These are phyloP conservation scores for Saccharomycopsis schoenii DNA, from an alignment of 805 yeast species.

Conservation along the genomic window DNA sequence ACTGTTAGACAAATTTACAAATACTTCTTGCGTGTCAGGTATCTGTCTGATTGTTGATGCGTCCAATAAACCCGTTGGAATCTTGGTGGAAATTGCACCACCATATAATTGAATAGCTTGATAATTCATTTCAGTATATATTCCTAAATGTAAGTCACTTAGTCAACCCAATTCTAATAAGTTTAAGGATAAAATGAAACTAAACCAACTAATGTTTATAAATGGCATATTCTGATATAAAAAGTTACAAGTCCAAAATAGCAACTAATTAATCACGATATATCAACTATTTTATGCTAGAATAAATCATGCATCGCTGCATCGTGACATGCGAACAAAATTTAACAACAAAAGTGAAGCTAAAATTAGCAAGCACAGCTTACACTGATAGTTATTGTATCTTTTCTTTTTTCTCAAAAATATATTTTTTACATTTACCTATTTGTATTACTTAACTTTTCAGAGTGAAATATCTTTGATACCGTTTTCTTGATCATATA, in stretches of 20 bases:
- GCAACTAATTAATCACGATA: not conserved
- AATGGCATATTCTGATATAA: not conserved
- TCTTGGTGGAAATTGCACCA: constrained; percentile 56
- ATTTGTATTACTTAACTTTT: not conserved
- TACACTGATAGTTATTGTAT: too few species aligned
- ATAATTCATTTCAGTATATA: not conserved
- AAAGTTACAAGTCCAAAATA: not conserved
- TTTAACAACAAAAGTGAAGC: not conserved
- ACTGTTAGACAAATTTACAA: constrained; percentile 36
- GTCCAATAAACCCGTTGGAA: constrained; percentile 60
- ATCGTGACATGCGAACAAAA: not conserved
- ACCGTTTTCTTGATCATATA: constrained; percentile 6
- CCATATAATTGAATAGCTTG: constrained; percentile 45
- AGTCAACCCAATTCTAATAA: too few species aligned
- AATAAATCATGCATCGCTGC: not conserved
- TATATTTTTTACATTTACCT: not conserved
- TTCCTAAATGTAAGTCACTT: too few species aligned
- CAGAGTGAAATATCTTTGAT: not conserved
- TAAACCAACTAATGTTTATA: too few species aligned
- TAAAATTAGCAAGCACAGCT: not conserved
- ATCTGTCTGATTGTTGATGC: constrained; percentile 72
- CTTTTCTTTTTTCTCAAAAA: too few species aligned
- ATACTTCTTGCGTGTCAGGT: constrained; percentile 94
- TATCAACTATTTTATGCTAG: not conserved
- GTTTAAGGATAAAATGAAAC: too few species aligned